phyloP scores from a whole-genome alignment of 148 eudicot genomes.

The Silene latifolia region DNA sequence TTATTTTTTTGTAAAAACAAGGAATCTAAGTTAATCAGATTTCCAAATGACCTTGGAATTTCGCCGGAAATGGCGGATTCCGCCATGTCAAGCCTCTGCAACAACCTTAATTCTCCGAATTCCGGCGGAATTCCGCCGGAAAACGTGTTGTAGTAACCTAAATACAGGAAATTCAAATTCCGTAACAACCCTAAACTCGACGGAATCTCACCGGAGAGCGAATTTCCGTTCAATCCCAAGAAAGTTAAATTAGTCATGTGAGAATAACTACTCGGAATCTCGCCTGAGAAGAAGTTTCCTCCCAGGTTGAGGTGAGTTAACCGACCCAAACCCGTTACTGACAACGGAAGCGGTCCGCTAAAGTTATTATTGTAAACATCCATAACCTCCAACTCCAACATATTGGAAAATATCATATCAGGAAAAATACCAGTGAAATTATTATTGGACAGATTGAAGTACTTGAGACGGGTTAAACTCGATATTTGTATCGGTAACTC shows the following conservation, averaged over 20 bases:
- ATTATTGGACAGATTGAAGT: conserved; percentile 55
- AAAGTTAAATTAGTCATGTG: conserved; percentile 29
- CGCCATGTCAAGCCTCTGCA: conserved; percentile 43
- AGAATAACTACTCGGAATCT: conserved; percentile 52
- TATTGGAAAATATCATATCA: conserved; percentile 11
- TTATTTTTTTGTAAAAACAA: conserved; percentile 51
- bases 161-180: conserved; percentile 23
- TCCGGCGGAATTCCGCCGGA: conserved; percentile 70
- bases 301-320: conserved; percentile 41
- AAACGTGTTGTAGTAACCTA: conserved; percentile 45
- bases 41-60: conserved; percentile 46
- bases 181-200: conserved; percentile 30
- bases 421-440: conserved; percentile 41
- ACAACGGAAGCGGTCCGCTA: conserved; percentile 47
- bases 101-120: conserved; percentile 37
- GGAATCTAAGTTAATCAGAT: conserved; percentile 43
- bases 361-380: conserved; percentile 75
- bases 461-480: conserved; percentile 28
- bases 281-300: conserved; percentile 74
- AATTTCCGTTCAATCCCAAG: conserved; percentile 54
- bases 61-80: conserved; percentile 48
- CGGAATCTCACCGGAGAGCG: conserved; percentile 52
- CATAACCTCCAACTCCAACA: conserved; percentile 38
- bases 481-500: conserved; percentile 39
- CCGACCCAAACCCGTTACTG: conserved; percentile 27